Percentiles rank a stretch among this genome's conserved stretches.
Evolutionary conservation across 169 alveolate genomes (phyloP).

Genomic region (Babesia gibsoni): DNA sequence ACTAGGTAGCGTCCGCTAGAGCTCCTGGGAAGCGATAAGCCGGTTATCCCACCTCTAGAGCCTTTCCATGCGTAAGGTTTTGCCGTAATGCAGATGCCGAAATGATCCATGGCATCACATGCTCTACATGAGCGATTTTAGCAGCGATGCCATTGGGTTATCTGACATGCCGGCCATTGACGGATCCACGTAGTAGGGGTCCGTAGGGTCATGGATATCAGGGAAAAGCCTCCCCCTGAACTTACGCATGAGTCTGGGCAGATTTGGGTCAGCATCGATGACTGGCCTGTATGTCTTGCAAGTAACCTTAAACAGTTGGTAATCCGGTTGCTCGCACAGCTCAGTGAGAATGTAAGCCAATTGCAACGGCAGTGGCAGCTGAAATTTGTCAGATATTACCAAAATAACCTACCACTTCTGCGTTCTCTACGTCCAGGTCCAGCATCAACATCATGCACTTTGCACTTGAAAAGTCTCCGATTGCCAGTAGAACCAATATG

Average conservation of each 20-base stretch:
- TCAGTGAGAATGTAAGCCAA: constrained; percentile 54
- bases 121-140: constrained; percentile 1
- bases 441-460: constrained; percentile 56
- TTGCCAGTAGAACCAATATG: constrained; percentile 38
- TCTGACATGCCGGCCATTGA: neutral
- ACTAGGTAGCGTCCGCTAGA: too few species aligned
- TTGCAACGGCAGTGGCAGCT: constrained; percentile 61
- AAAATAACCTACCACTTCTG: constrained; percentile 9
- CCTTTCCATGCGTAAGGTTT: too few species aligned
- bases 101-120: too few species aligned
- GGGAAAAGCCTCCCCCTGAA: constrained; percentile 19
- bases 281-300: constrained; percentile 49
- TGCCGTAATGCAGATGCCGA: too few species aligned
- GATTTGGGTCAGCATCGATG: constrained; percentile 39
- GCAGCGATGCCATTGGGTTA: constrained; percentile 19
- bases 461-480: constrained; percentile 20
- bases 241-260: constrained; percentile 13
- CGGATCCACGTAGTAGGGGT: constrained; percentile 1
- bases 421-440: constrained; percentile 41
- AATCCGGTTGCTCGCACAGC: constrained; percentile 40
- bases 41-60: too few species aligned
- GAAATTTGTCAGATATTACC: neutral
- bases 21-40: too few species aligned
- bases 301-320: constrained; percentile 18
- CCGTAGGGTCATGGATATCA: constrained; percentile 17